These are phyloP conservation scores for Coniosporium apollinis DNA, from an alignment of 495 filamentous ascomycete genomes.

Conservation along the genomic window DNA sequence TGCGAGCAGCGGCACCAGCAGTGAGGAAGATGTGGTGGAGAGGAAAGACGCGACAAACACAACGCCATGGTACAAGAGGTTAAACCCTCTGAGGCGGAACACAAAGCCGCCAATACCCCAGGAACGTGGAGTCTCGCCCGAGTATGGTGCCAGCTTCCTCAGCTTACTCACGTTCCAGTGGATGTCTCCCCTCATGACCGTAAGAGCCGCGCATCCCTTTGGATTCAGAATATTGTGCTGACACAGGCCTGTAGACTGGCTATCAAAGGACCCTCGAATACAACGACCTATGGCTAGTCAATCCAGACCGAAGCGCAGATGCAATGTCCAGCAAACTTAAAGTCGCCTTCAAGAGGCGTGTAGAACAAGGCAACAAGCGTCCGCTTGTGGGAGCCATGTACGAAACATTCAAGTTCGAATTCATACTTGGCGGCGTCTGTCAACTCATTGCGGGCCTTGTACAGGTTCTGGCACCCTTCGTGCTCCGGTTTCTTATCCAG, in stretches of 20 bases:
- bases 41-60: slow-evolving; percentile 22
- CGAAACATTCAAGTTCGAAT: slow-evolving; percentile 74
- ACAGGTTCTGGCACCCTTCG: slow-evolving; percentile 52
- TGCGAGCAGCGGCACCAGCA: slow-evolving; percentile 7
- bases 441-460: slow-evolving; percentile 53
- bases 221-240: background rate
- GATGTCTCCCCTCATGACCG: slow-evolving; percentile 52
- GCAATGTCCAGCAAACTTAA: slow-evolving; percentile 45
- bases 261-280: slow-evolving; percentile 72
- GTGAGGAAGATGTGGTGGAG: slow-evolving; percentile 9
- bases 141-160: slow-evolving; percentile 43
- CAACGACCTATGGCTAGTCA: slow-evolving; percentile 76
- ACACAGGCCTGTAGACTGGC: slow-evolving; percentile 35
- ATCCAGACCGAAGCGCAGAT: slow-evolving; percentile 58
- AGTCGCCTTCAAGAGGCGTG: slow-evolving; percentile 48
- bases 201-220: slow-evolving; percentile 19
- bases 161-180: slow-evolving; percentile 47
- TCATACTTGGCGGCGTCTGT: slow-evolving; percentile 65
- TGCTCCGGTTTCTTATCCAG: slow-evolving; percentile 23
- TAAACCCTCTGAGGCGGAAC: slow-evolving; percentile 48
- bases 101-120: slow-evolving; percentile 41
- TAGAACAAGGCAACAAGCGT: slow-evolving; percentile 48
- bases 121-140: slow-evolving; percentile 33
- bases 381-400: slow-evolving; percentile 68
- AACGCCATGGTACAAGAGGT: slow-evolving; percentile 42